These are phyloP conservation scores for Panicum virgatum DNA, from an alignment of 202 grass and related monocot species.

Conservation along the genomic window DNA sequence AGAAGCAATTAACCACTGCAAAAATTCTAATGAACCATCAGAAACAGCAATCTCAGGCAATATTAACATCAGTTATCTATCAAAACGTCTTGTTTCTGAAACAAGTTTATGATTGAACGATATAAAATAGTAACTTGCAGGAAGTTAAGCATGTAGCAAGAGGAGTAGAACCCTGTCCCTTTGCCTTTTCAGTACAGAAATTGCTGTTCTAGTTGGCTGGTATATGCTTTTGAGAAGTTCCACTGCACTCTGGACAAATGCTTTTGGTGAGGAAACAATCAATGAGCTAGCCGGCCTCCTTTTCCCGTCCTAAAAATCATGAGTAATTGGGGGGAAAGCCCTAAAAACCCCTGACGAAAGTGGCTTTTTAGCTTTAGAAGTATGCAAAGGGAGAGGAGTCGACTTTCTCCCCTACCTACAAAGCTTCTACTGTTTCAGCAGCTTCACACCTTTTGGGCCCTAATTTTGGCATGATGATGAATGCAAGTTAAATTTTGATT, in stretches of 20 bases:
- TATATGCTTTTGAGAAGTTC: slow-evolving; percentile 41
- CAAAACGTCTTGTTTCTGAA: neutral
- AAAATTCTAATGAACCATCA: neutral
- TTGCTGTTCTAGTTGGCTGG: neutral
- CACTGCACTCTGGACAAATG: neutral
- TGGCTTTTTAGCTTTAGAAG: slow-evolving; percentile 47
- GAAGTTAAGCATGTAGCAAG: neutral
- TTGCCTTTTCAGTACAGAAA: slow-evolving; percentile 6
- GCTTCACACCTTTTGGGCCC: neutral
- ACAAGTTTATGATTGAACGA: neutral
- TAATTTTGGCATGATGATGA: slow-evolving; percentile 4
- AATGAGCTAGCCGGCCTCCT: slow-evolving; percentile 24
- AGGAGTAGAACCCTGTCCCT: neutral
- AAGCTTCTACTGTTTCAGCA: slow-evolving; percentile 33
- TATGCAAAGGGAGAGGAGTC: slow-evolving; percentile 27
- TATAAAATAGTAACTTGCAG: neutral
- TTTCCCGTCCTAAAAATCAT: slow-evolving; percentile 33
- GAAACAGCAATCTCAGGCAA: neutral
- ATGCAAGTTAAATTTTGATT: neutral
- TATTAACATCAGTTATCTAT: neutral
- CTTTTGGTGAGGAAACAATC: slow-evolving; percentile 38
- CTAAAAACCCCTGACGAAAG: slow-evolving; percentile 47
- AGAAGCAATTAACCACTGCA: neutral
- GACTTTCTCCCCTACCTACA: slow-evolving; percentile 48
- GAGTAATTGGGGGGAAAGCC: slow-evolving; percentile 17